These are phyloP conservation scores for Cucumis hystrix DNA, from an alignment of 306 rosid genomes.

Conservation along the genomic window DNA sequence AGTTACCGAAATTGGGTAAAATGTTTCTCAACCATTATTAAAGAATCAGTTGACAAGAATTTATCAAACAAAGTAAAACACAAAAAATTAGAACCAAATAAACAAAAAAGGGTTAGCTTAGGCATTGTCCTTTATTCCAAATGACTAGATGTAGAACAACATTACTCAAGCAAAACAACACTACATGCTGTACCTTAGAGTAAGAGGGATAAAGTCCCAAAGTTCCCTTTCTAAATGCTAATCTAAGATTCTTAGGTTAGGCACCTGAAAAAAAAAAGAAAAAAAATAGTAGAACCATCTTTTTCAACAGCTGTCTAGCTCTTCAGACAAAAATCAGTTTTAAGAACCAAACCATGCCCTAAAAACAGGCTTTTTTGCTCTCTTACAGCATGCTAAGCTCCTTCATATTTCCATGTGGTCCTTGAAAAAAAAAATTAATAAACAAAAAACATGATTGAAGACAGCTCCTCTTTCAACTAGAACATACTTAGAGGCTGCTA, in stretches of 20 bases:
- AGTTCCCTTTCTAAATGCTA: background rate
- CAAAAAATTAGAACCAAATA: background rate
- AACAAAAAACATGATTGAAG: constrained; percentile 14
- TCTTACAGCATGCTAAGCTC: constrained; percentile 5
- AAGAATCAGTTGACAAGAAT: background rate
- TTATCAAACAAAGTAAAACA: background rate
- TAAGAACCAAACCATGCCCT: constrained; percentile 22
- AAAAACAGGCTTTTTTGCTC: constrained; percentile 41
- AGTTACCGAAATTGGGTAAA: background rate
- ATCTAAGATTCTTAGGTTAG: background rate
- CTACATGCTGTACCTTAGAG: background rate
- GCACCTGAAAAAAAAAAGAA: constrained; percentile 11
- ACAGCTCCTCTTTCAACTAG: constrained; percentile 12
- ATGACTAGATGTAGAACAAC: background rate
- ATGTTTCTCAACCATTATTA: background rate
- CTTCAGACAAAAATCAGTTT: constrained; percentile 11
- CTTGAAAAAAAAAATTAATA: background rate
- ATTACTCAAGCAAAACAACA: background rate
- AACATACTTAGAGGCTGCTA: constrained; percentile 12
- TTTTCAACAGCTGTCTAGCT: constrained; percentile 1
- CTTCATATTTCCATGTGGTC: constrained; percentile 8
- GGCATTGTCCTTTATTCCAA: background rate
- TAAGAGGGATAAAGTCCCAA: background rate
- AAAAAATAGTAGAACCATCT: background rate
- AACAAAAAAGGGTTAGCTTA: background rate